Conservation (phyloP, 805 yeast species). For the Kluyveromyces dobzhanskii region DNA sequence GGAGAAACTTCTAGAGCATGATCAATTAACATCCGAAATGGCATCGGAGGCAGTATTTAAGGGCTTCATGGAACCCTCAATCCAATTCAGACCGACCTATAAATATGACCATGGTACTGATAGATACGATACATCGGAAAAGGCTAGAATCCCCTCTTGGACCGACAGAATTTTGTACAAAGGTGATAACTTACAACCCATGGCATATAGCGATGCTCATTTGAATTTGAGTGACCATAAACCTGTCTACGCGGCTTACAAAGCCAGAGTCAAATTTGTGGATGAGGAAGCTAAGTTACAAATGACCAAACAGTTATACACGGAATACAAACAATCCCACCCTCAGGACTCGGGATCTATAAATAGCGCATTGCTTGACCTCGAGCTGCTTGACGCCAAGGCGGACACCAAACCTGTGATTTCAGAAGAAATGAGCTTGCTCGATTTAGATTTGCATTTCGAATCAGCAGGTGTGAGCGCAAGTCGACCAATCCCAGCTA, state of each 20-base stretch:
- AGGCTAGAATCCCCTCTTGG: conserved; percentile 93
- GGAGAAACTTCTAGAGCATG: conserved; percentile 49
- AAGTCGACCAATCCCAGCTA: not conserved
- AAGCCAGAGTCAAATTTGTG: conserved; percentile 55
- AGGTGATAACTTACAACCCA: conserved; percentile 50
- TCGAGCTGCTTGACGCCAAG: conserved; percentile 6
- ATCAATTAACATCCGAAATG: conserved; percentile 75
- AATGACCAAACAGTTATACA: conserved; percentile 52
- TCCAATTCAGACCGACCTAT: conserved; percentile 82
- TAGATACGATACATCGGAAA: conserved; percentile 80
- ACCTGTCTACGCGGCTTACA: conserved; percentile 81
- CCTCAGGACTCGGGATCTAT: conserved; percentile 21
- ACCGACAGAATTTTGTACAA: conserved; percentile 77
- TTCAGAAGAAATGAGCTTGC: conserved; percentile 8
- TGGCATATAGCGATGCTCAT: conserved; percentile 61
- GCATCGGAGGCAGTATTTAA: conserved; percentile 62
- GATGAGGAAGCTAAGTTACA: conserved; percentile 53
- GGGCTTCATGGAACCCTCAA: conserved; percentile 66
- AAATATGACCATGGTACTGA: conserved; percentile 82
- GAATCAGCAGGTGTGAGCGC: not conserved
- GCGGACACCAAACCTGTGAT: conserved; percentile 5
- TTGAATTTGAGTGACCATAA: conserved; percentile 77
- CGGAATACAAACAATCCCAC: conserved; percentile 39
- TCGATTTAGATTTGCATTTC: conserved; percentile 8
- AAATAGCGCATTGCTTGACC: conserved; percentile 13